These are phyloP conservation scores for Phanerodontia chrysosporium DNA, from an alignment of 768 basidiomycete species.

Conservation along the genomic window DNA sequence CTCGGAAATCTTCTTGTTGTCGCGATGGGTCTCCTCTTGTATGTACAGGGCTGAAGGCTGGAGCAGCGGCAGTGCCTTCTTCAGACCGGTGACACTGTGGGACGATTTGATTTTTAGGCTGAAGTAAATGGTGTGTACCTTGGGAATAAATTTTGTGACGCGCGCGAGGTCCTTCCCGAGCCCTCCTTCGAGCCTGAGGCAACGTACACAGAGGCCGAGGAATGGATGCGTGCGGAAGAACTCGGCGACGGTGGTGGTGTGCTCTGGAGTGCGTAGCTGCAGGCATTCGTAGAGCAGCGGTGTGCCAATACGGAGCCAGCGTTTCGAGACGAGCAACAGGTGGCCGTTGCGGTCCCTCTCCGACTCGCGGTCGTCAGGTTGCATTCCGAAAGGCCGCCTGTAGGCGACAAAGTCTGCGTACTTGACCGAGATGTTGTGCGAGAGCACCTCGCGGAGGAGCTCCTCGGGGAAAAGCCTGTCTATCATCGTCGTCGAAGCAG, in stretches of 20 bases:
- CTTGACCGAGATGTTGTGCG: background rate
- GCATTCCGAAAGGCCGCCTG: background rate
- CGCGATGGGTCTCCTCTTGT: background rate
- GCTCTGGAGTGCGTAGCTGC: background rate
- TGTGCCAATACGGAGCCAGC: constrained; percentile 3
- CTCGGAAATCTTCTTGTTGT: background rate
- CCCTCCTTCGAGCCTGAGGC: constrained; percentile 1
- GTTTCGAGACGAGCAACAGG: constrained; percentile 1
- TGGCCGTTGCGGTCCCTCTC: background rate
- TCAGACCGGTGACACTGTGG: background rate
- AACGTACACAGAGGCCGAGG: background rate
- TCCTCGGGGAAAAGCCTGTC: background rate
- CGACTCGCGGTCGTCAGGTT: background rate
- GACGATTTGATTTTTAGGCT: background rate
- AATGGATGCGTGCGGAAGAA: background rate
- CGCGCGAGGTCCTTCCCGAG: background rate
- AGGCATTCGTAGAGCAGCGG: constrained; percentile 3
- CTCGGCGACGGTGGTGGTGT: background rate
- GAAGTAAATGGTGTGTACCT: background rate
- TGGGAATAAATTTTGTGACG: background rate
- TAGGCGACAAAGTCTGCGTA: background rate
- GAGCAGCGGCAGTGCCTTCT: background rate
- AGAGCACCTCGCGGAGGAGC: background rate
- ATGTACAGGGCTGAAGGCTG: background rate
- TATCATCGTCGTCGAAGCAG: background rate